Evolutionary conservation across 345 rosid genomes (phyloP).

Genomic region (Boechera retrofracta): DNA sequence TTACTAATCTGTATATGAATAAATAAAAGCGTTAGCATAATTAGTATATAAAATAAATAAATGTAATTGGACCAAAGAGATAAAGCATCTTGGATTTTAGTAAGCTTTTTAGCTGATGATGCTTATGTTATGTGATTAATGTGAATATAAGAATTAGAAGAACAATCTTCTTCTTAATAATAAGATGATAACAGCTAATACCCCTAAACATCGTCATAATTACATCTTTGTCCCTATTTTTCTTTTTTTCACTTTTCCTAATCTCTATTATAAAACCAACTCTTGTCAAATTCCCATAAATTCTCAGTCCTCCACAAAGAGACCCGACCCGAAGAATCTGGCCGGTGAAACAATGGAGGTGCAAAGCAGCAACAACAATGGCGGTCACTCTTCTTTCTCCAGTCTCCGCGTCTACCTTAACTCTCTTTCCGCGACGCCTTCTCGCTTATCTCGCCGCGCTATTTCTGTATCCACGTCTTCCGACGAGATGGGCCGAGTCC

Average conservation of each 20-base stretch:
- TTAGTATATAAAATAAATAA: neutral
- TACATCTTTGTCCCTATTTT: conserved; percentile 19
- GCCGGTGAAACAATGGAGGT: conserved; percentile 44
- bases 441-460: conserved; percentile 73
- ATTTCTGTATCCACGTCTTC: conserved; percentile 66
- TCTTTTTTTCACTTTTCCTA: conserved; percentile 1
- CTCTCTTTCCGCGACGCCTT: conserved; percentile 72
- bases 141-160: conserved; percentile 34
- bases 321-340: conserved; percentile 5
- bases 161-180: conserved; percentile 14
- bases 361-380: conserved; percentile 34
- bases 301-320: conserved; percentile 21
- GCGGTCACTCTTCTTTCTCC: conserved; percentile 66
- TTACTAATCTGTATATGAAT: neutral
- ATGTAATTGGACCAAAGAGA: conserved; percentile 34
- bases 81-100: conserved; percentile 29
- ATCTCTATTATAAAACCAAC: conserved; percentile 34
- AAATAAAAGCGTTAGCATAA: conserved; percentile 35
- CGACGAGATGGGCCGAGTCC: conserved; percentile 71
- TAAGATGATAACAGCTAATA: neutral
- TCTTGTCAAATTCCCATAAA: conserved; percentile 31
- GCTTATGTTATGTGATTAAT: conserved; percentile 31
- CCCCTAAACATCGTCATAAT: conserved; percentile 18
- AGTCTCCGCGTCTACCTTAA: conserved; percentile 57
- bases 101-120: conserved; percentile 34